Evolutionary conservation across 164 flowering plant species (phyloP), one percentile per base, ranked within the genome.

Genomic region (Hamamelis virginiana): DNA sequence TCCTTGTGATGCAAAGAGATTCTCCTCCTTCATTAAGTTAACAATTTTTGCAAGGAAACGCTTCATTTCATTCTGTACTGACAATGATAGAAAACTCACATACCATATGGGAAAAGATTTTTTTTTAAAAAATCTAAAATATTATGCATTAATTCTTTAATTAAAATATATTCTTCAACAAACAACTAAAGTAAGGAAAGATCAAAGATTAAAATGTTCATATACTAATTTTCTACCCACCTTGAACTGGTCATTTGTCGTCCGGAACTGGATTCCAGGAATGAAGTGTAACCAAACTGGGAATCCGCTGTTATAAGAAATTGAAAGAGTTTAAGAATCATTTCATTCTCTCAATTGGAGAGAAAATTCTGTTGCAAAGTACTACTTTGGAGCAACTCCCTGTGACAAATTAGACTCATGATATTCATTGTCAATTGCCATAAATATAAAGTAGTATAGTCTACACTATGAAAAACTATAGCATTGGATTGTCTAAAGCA

Each of bases 241-340:
- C 87, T 82, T 74, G 72, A 84, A 87, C 52, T 69, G 83, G 8
- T 68, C 56, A 77, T 87, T 87, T 18, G 78, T 66, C 13, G 91
- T 86, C 25, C 89, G 83, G 59, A 87, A 86, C 60, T 85, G 85
- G 16, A 87, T 81, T 22, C 87, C 89, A 26, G 89, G 89, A 61
- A 87, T 80, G 48, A 84, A 87, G 60, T 86, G 87, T 64, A 87
- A 73, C 91, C 91, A 87, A 28, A 84, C 3, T 10, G 91, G 91
- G 68, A 87, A 87, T 21, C 89, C 91, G 71, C 89, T 87, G 79
- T 21, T 61, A 38, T 41, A 45, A 68, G 41, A n/a, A 56, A 51
- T 18, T 44, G 2, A 43, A 56, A 5, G 8, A 27, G 65, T 14
- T 57, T 22, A 68, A 44, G 11, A 14, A 48, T 22, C 56, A 23